A percentile compares a stretch with the other conserved stretches of the same genome.
Conservation (phyloP, 2,329 filamentous ascomycete species). For the Dendryphion nanum region DNA sequence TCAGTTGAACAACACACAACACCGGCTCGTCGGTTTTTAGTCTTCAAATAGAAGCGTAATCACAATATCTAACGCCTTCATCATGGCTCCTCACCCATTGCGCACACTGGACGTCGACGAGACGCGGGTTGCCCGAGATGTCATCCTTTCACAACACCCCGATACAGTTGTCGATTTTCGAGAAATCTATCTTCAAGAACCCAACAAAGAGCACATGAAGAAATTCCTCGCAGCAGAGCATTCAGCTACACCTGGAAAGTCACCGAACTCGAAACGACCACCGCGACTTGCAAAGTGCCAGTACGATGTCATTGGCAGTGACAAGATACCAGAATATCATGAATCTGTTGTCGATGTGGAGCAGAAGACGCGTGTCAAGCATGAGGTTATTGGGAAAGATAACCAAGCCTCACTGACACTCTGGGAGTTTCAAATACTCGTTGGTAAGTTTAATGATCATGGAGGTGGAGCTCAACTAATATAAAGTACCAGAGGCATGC, state of each 20-base stretch:
- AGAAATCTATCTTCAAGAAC: conserved; percentile 53
- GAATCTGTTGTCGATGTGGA: conserved; percentile 54
- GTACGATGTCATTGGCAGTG: conserved; percentile 56
- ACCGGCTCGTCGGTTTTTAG: too few species aligned
- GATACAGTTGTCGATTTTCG: conserved; percentile 45
- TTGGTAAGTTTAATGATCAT: conserved; percentile 5
- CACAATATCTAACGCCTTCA: too few species aligned
- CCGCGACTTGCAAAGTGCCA: conserved; percentile 53
- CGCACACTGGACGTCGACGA: conserved; percentile 57
- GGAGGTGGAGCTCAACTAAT: too few species aligned
- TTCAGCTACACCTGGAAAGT: conserved; percentile 33
- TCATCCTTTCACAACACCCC: conserved; percentile 46
- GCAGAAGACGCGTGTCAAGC: conserved; percentile 40
- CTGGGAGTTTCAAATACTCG: conserved; percentile 36
- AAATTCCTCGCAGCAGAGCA: conserved; percentile 51
- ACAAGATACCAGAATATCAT: conserved; percentile 54
- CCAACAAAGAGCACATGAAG: conserved; percentile 49
- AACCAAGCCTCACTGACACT: conserved; percentile 50
- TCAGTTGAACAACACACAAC: too few species aligned
- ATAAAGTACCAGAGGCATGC: conserved; percentile 53
- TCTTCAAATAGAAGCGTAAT: too few species aligned
- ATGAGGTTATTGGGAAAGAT: conserved; percentile 49
- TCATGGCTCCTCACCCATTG: conserved; percentile 51
- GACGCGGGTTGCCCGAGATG: conserved; percentile 50
- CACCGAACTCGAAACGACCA: conserved; percentile 44